Evolutionary conservation across 2,329 filamentous ascomycete genomes (phyloP), one percentile per base, ranked within the genome.

Genomic region (Rasamsonia emersonii): DNA sequence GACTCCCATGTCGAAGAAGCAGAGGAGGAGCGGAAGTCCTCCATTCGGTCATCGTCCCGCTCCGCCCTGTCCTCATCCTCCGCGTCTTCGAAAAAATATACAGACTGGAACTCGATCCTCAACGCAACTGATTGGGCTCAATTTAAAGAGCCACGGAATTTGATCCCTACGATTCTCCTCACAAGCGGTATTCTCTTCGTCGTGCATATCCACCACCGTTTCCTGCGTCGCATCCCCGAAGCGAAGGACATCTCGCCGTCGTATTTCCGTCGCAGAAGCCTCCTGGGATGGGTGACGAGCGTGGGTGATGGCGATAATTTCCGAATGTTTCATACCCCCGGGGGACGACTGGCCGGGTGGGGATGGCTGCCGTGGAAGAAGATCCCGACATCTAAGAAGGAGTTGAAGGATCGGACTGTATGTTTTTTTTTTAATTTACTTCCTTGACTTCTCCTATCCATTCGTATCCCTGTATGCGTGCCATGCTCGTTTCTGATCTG

Each of bases 231-330:
- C 32, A 85, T 96, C 36, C 86, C 86, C 3, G 79, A 77, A 35
- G 75, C 84, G 20, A 68, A 73, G 15, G 73, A 86, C 53, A 81
- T 98, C 45, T 76, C 77, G 28, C 82, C 85, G 2, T 65, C 68
- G 8, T 81, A 79, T 52, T 89, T 89, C 53, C 76, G 83, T 27
- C 77, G 68, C 39, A 73, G 83, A 46, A 88, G 76, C 45, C 53
- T 98, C 24, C 82, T 89, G 46, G 91, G 91, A 9, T 74, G 73
- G 40, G 91, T 96, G 24, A 95, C 89, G 9, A 86, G 83, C 46
- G 91, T 98, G 15, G 91, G 93, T 24, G 91, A 98, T 68, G 93
- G 86, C 3, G 91, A 98, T 59, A 89, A 89, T 54, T 95, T 98
- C 57, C 82, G 91, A 46, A 58, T 98, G 28, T 98, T 82, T 56